A percentile compares a stretch with the other conserved stretches of the same genome.
phyloP scores from a whole-genome alignment of 768 basidiomycete species.

The Amanita molliuscula region DNA sequence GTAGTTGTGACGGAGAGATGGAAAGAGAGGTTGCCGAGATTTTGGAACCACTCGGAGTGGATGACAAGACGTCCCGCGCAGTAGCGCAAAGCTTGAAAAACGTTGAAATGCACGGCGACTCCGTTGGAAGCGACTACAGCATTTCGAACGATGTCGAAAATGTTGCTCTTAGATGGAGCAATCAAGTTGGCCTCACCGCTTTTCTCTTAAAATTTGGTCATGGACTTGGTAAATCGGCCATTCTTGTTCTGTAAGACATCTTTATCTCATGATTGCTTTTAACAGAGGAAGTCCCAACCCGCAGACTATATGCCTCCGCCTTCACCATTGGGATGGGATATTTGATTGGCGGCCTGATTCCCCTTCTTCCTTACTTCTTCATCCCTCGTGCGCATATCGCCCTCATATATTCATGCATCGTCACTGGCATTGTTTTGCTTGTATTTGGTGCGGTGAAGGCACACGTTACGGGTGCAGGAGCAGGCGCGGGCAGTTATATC shows the following conservation, averaged over 20 bases:
- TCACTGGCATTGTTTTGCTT: conserved; percentile 81
- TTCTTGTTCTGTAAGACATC: background rate
- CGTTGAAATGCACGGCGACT: conserved; percentile 39
- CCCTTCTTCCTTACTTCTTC: conserved; percentile 90
- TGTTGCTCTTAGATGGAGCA: conserved; percentile 51
- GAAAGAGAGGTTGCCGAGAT: conserved; percentile 89
- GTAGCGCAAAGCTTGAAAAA: conserved; percentile 71
- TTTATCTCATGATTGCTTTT: background rate
- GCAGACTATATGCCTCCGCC: conserved; percentile 81
- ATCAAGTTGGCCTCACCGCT: conserved; percentile 79
- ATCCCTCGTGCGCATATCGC: conserved; percentile 57
- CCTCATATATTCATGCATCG: conserved; percentile 61
- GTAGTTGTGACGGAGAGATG: conserved; percentile 91
- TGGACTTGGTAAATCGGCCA: conserved; percentile 55
- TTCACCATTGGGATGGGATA: conserved; percentile 95
- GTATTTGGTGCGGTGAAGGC: conserved; percentile 90
- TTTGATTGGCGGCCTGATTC: conserved; percentile 87
- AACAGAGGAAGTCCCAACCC: conserved; percentile 80
- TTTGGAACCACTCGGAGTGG: conserved; percentile 83
- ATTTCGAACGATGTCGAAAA: conserved; percentile 42
- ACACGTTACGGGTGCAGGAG: conserved; percentile 74
- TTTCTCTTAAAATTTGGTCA: conserved; percentile 97
- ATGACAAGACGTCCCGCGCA: conserved; percentile 66
- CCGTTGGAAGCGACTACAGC: conserved; percentile 11
- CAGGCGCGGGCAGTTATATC: conserved; percentile 55